A percentile compares a stretch with the other conserved stretches of the same genome.
phyloP scores from a whole-genome alignment of 2,329 filamentous ascomycete genomes.

The Sporothrix humicola region DNA sequence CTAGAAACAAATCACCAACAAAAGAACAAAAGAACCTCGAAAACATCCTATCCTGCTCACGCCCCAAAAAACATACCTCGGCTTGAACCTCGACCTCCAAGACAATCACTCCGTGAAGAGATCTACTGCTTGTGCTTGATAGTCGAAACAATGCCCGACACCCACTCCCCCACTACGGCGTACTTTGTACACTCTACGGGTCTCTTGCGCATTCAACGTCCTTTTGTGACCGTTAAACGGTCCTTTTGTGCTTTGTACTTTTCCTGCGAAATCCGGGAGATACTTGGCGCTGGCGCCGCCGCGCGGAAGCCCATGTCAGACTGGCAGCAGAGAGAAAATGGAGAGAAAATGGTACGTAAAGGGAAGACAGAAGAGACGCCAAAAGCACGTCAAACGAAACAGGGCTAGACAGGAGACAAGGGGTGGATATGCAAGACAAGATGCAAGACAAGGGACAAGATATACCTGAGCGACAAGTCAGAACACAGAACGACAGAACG shows the following conservation, averaged over 20 bases:
- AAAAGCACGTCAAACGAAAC: conserved; percentile 20
- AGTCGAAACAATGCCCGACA: background rate
- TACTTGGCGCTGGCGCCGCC: background rate
- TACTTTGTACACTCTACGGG: background rate
- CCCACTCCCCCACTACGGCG: background rate
- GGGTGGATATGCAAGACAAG: background rate
- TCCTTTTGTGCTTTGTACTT: conserved; percentile 11
- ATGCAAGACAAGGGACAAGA: background rate
- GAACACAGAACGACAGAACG: background rate
- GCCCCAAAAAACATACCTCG: conserved; percentile 1
- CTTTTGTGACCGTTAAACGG: conserved; percentile 10
- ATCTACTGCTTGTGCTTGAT: background rate
- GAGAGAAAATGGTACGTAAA: background rate
- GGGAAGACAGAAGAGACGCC: background rate
- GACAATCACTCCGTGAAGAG: background rate
- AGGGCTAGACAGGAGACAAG: conserved; percentile 14
- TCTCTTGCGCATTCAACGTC: background rate
- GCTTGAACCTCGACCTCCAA: background rate
- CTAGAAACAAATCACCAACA: conserved; percentile 17
- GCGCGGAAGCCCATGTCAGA: conserved; percentile 4
- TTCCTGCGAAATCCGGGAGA: background rate
- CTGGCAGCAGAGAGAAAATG: background rate
- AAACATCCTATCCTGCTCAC: background rate
- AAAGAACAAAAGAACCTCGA: conserved; percentile 2
- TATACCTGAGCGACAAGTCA: background rate